Evolutionary conservation across 129 eudicot genomes (phyloP).

Genomic region (sunflower (Helianthus annuus)): HanXRQr2.0-SUNRISE NC_035436.2:42995779-42996278

Average conservation of each 20-base stretch:
- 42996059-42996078: slow-evolving; percentile 28
- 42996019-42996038: slow-evolving; percentile 18
- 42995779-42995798: slow-evolving; percentile 31
- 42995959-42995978: slow-evolving; percentile 24
- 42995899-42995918: slow-evolving; percentile 13
- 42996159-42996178: slow-evolving; percentile 35
- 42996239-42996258: slow-evolving; percentile 40
- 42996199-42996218: slow-evolving; percentile 31
- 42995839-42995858: slow-evolving; percentile 19
- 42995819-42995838: neutral
- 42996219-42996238: neutral
- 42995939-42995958: no score
- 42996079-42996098: slow-evolving; percentile 30
- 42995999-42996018: slow-evolving; percentile 2
- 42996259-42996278: slow-evolving; percentile 65
- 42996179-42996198: slow-evolving; percentile 22
- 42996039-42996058: neutral
- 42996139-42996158: slow-evolving; percentile 7
- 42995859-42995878: slow-evolving; percentile 25
- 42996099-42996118: slow-evolving; percentile 13
- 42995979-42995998: neutral
- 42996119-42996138: neutral
- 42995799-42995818: slow-evolving; percentile 24
- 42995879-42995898: neutral
- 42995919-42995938: slow-evolving; percentile 18